Evolutionary conservation across 257 asterid species (phyloP), one percentile per base, ranked within the genome.

Genomic region (Ocimum tenuiflorum): DNA sequence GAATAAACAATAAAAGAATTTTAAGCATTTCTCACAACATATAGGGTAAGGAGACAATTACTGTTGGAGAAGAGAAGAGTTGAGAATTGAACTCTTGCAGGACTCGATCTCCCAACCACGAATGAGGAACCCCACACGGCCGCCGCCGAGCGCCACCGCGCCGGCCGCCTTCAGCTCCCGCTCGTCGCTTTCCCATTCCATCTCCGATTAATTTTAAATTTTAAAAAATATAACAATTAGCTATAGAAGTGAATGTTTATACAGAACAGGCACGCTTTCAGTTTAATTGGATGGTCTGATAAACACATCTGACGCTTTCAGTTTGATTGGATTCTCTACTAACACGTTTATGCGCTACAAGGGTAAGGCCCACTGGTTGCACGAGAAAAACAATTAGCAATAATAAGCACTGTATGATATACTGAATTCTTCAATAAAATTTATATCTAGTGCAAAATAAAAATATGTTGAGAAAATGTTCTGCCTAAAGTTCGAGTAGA

Each of bases 101-200:
- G 99, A 77, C 76, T 92, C 97, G 72, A 92, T 88, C 80, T 89
- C 97, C 97, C 89, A 83, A 48, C 86, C 86, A 57, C 81, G 78
- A 64, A 83, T 68, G 51, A 75, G 73, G 66, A 74, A 66, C n/a
- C 89, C 89, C 27, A 69, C 15, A 42, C 81, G 81, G 17, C 79
- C 83, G 35, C 70, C 81, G 35, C 68, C 82, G 47, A 83, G 83
- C 51, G 78, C 69, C 78, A 50, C 76, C 33, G 83, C 89, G 47
- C 89, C 89, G 63, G 86, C 83, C 54, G 85, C 89, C 79, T 78
- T 72, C 62, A 80, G 78, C 69, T 76, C 86, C 77, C 13, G 70
- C 60, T 74, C 85, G 54, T 83, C 89, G 75, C 83, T 49, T 70
- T 78, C 80, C 78, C 77, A 81, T 23, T 83, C 89, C 89, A 83